phyloP scores from a whole-genome alignment of 2,329 filamentous ascomycete genomes.

The Botrytis hyacinthi region DNA sequence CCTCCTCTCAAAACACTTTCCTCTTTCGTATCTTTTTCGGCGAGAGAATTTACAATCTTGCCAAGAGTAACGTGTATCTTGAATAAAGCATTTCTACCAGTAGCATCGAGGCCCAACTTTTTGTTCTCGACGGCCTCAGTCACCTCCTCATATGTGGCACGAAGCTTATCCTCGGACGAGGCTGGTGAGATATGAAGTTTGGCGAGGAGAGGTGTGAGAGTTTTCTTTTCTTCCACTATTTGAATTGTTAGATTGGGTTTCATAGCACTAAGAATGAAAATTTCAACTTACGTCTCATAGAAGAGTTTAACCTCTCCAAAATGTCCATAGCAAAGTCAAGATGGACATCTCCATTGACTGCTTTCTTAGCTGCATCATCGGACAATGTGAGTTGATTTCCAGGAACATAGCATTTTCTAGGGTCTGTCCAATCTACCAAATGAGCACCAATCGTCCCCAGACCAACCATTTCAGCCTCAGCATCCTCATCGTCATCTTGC shows the following conservation, averaged over 20 bases:
- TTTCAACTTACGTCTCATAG: constrained; percentile 59
- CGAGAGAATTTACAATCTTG: constrained; percentile 63
- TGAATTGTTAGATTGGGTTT: constrained; percentile 24
- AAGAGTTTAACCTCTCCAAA: constrained; percentile 68
- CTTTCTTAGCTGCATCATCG: constrained; percentile 58
- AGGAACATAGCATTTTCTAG: constrained; percentile 68
- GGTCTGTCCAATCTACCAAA: constrained; percentile 93
- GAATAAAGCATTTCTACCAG: constrained; percentile 62
- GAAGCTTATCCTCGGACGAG: constrained; percentile 57
- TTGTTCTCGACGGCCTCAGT: constrained; percentile 59
- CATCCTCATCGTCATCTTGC: constrained; percentile 71
- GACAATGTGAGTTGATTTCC: constrained; percentile 44
- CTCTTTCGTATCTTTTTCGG: constrained; percentile 37
- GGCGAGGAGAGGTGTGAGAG: constrained; percentile 70
- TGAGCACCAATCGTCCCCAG: constrained; percentile 76
- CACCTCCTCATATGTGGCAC: constrained; percentile 57
- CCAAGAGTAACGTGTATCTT: constrained; percentile 66
- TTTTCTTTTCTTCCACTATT: constrained; percentile 80
- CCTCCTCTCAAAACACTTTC: constrained; percentile 14
- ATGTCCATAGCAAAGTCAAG: constrained; percentile 75
- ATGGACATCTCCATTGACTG: constrained; percentile 74
- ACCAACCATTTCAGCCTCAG: constrained; percentile 75
- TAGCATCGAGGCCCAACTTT: constrained; percentile 58
- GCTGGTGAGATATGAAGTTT: constrained; percentile 78
- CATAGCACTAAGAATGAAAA: neutral